Conservation (phyloP, 192 early-diverging fungal genomes). For the Coemansia sp. region DNA sequence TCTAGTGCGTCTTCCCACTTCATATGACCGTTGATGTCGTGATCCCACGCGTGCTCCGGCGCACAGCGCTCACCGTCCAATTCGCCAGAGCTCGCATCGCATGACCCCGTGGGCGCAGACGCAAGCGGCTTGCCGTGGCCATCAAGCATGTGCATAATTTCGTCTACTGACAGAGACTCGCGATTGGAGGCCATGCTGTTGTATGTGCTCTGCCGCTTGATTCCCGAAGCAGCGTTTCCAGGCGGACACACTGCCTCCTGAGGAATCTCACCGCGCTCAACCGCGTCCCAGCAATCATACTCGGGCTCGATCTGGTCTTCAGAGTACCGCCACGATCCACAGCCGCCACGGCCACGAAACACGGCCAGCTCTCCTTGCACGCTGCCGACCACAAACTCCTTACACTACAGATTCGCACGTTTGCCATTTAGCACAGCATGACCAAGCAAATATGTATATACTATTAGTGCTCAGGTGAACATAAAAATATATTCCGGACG, state of each 20-base stretch:
- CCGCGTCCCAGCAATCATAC: slow-evolving; percentile 53
- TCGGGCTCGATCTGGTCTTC: slow-evolving; percentile 51
- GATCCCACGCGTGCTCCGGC: slow-evolving; percentile 9
- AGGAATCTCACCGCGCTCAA: slow-evolving; percentile 41
- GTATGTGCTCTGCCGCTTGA: slow-evolving; percentile 42
- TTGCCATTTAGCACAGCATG: too few relatives aligned
- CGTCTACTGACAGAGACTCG: slow-evolving; percentile 40
- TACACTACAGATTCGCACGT: slow-evolving; percentile 31
- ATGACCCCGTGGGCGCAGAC: slow-evolving; percentile 9
- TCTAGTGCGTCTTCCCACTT: slow-evolving; percentile 53
- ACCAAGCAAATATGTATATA: too few relatives aligned
- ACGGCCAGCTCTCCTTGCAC: slow-evolving; percentile 53
- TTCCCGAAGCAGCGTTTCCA: neutral
- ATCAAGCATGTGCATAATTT: slow-evolving; percentile 44
- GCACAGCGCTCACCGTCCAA: slow-evolving; percentile 2
- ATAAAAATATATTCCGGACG: too few relatives aligned
- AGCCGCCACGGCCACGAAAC: slow-evolving; percentile 50
- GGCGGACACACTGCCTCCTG: neutral
- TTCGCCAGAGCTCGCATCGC: slow-evolving; percentile 36
- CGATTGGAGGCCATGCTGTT: slow-evolving; percentile 25
- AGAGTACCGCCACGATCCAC: slow-evolving; percentile 44
- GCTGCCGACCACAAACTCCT: slow-evolving; percentile 54
- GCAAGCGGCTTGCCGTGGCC: slow-evolving; percentile 7
- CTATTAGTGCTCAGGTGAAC: too few relatives aligned
- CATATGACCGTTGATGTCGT: slow-evolving; percentile 26